Conservation (phyloP, 225 moss, liverwort and hornwort genomes). For the Lunularia cruciata region DNA sequence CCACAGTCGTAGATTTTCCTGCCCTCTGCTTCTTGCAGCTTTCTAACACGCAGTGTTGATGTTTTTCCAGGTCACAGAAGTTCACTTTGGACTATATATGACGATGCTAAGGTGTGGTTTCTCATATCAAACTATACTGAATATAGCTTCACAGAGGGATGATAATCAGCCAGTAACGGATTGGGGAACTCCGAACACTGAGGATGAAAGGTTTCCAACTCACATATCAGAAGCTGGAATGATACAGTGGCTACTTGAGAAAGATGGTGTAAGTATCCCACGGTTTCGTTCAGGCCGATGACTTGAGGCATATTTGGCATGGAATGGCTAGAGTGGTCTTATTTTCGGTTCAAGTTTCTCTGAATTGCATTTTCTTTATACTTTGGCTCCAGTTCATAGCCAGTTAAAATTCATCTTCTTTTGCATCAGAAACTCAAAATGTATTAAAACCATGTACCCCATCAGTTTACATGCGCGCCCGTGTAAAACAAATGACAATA, state of each 20-base stretch:
- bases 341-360: background rate
- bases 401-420: too few species aligned
- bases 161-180: constrained; percentile 26
- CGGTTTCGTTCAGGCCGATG: background rate
- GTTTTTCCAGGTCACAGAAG: constrained; percentile 34
- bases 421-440: too few species aligned
- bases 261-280: constrained; percentile 39
- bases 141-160: constrained; percentile 33
- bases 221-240: constrained; percentile 26
- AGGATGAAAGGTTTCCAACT: constrained; percentile 39
- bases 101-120: constrained; percentile 45
- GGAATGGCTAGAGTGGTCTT: too few species aligned
- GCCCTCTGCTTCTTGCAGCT: too few species aligned
- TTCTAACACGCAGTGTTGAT: background rate
- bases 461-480: too few species aligned
- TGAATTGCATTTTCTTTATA: background rate
- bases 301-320: background rate
- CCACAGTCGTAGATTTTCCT: too few species aligned
- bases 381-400: too few species aligned
- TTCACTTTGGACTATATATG: constrained; percentile 41
- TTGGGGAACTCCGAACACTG: constrained; percentile 29
- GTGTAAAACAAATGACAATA: too few species aligned
- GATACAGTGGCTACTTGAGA: constrained; percentile 38
- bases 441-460: too few species aligned
- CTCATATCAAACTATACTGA: constrained; percentile 26